These are phyloP conservation scores for Apiotrichum sp. DNA, from an alignment of 1,284 basidiomycete genomes.

Conservation along the genomic window DNA sequence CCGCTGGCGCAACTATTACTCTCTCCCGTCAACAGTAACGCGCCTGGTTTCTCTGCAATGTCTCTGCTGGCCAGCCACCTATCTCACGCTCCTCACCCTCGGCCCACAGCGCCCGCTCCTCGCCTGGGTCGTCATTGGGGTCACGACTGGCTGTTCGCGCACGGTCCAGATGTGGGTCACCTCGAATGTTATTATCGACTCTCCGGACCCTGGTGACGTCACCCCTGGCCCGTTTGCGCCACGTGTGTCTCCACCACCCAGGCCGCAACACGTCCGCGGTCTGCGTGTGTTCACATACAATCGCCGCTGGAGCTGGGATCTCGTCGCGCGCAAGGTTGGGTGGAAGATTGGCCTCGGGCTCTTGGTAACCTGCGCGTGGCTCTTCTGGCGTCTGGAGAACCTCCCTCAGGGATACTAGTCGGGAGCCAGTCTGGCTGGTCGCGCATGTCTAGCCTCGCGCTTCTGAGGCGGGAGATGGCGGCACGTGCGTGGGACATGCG, in stretches of 20 bases:
- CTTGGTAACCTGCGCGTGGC: conserved; percentile 40
- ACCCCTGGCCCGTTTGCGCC: conserved; percentile 2
- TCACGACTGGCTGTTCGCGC: conserved; percentile 44
- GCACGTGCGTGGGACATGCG: no score
- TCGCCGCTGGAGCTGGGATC: conserved; percentile 45
- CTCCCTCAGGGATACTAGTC: no score
- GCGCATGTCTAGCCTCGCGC: no score
- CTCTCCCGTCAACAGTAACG: conserved; percentile 45
- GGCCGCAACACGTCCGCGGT: conserved; percentile 18
- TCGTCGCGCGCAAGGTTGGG: conserved; percentile 38
- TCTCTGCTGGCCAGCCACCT: conserved; percentile 48
- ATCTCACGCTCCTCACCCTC: conserved; percentile 42
- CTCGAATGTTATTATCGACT: conserved; percentile 34
- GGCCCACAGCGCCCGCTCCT: conserved; percentile 41
- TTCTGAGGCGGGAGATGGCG: no score
- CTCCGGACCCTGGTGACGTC: background rate
- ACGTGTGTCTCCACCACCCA: conserved; percentile 4
- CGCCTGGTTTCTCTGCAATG: conserved; percentile 48
- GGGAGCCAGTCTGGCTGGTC: no score
- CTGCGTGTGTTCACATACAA: conserved; percentile 36
- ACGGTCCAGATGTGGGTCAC: conserved; percentile 49
- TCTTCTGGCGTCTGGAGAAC: conserved; percentile 39
- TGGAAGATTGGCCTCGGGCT: conserved; percentile 41
- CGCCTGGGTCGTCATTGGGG: conserved; percentile 48
- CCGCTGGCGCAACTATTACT: conserved; percentile 48